Evolutionary conservation across 106 monocot genomes (phyloP).

Genomic region (Apostasia shenzhenica): DNA sequence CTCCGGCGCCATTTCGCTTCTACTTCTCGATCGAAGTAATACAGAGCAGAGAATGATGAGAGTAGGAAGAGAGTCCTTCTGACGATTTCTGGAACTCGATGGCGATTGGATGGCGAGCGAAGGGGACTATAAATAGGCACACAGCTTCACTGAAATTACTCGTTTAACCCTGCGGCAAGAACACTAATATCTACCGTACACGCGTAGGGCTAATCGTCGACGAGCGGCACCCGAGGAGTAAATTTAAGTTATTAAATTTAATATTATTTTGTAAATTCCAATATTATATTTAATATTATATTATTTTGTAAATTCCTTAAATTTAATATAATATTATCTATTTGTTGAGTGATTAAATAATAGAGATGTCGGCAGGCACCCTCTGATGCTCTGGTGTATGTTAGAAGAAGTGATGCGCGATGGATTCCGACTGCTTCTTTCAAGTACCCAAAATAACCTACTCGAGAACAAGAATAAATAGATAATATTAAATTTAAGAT

Average conservation of each 20-base stretch:
- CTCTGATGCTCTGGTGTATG: not conserved
- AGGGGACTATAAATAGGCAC: not conserved
- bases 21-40: not conserved
- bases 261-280: too few relatives aligned
- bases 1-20: slow-evolving; percentile 5
- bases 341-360: too few relatives aligned
- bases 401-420: not conserved
- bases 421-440: too few relatives aligned
- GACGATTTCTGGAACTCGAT: not conserved
- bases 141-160: not conserved
- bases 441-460: too few relatives aligned
- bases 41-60: not conserved
- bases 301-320: too few relatives aligned
- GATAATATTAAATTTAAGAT: too few relatives aligned
- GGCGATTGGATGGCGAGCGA: not conserved
- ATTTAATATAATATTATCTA: too few relatives aligned
- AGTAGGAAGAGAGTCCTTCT: not conserved
- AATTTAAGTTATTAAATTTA: too few relatives aligned
- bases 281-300: too few relatives aligned
- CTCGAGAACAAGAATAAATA: too few relatives aligned
- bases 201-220: not conserved
- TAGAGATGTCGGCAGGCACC: not conserved
- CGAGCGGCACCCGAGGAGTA: too few relatives aligned
- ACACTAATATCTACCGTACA: not conserved
- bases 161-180: not conserved